phyloP scores from a whole-genome alignment of 768 basidiomycete genomes.

The Pulveroboletus sp. region DNA sequence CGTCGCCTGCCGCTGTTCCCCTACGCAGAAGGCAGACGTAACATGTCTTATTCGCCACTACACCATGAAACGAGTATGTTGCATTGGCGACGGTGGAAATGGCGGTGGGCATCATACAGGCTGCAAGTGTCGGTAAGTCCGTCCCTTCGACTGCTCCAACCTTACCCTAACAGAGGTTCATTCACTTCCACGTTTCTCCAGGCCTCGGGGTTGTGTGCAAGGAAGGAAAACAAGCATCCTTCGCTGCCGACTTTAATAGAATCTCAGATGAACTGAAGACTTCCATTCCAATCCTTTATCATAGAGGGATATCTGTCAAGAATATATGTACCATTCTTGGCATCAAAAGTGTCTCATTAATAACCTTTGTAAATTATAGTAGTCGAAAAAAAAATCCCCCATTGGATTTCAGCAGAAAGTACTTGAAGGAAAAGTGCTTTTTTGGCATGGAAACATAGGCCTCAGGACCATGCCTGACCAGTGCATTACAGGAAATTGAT shows the following conservation, averaged over 20 bases:
- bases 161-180: not conserved
- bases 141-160: not conserved
- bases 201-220: conserved; percentile 98
- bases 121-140: conserved; percentile 90
- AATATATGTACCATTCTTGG: too few relatives aligned
- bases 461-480: too few relatives aligned
- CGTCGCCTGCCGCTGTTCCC: conserved; percentile 96
- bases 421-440: too few relatives aligned
- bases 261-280: too few relatives aligned
- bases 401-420: too few relatives aligned
- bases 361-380: too few relatives aligned
- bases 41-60: conserved; percentile 88
- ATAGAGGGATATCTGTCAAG: too few relatives aligned
- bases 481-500: too few relatives aligned
- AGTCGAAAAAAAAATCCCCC: too few relatives aligned
- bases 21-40: conserved; percentile 98
- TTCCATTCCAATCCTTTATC: too few relatives aligned
- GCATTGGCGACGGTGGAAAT: conserved; percentile 98
- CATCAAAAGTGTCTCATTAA: too few relatives aligned
- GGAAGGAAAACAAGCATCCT: conserved; percentile 96
- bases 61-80: conserved; percentile 95
- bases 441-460: too few relatives aligned
- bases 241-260: conserved; percentile 99
- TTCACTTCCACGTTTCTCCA: conserved; percentile 22
- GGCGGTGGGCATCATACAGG: conserved; percentile 99